A percentile compares a stretch with the other conserved stretches of the same genome.
These are phyloP conservation scores for Verticillium nonalfalfae DNA, from an alignment of 2,329 filamentous ascomycete species.

Conservation along the genomic window DNA sequence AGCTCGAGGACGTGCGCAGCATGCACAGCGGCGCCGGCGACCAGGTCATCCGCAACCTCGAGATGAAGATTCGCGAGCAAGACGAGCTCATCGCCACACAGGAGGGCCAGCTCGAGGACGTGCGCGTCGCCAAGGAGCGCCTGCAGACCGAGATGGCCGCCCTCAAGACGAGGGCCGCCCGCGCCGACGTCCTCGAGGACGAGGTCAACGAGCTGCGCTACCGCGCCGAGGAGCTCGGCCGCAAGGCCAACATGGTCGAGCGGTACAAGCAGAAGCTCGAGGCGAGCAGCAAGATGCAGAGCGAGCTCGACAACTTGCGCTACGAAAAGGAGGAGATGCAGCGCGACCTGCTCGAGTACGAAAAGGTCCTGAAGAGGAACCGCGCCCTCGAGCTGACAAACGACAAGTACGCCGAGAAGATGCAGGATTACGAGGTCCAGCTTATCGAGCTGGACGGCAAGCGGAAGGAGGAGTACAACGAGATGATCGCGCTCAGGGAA, in stretches of 20 bases:
- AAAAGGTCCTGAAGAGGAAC: constrained; percentile 27
- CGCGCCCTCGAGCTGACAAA: constrained; percentile 25
- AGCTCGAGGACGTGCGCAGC: constrained; percentile 43
- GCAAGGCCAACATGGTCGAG: constrained; percentile 58
- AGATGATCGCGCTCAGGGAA: constrained; percentile 36
- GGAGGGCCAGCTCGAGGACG: constrained; percentile 57
- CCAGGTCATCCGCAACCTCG: constrained; percentile 46
- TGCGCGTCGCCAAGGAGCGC: constrained; percentile 36
- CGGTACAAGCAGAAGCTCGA: constrained; percentile 58
- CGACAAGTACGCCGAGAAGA: constrained; percentile 22
- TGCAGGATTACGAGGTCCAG: constrained; percentile 25
- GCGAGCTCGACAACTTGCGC: constrained; percentile 48
- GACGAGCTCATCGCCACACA: constrained; percentile 66
- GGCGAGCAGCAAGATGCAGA: constrained; percentile 46
- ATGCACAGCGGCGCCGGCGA: constrained; percentile 46
- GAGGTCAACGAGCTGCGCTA: constrained; percentile 54
- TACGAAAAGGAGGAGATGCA: constrained; percentile 49
- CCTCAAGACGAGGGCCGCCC: constrained; percentile 38
- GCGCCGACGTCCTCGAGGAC: constrained; percentile 48
- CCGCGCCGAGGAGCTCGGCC: constrained; percentile 50
- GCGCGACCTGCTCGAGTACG: constrained; percentile 31
- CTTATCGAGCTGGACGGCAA: constrained; percentile 32
- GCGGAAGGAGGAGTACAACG: constrained; percentile 35
- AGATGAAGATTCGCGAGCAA: constrained; percentile 56
- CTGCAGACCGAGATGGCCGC: constrained; percentile 41